Evolutionary conservation across 805 yeast species (phyloP), one percentile per base, ranked within the genome.

Genomic region (Wickerhamomyces bisporus): DNA sequence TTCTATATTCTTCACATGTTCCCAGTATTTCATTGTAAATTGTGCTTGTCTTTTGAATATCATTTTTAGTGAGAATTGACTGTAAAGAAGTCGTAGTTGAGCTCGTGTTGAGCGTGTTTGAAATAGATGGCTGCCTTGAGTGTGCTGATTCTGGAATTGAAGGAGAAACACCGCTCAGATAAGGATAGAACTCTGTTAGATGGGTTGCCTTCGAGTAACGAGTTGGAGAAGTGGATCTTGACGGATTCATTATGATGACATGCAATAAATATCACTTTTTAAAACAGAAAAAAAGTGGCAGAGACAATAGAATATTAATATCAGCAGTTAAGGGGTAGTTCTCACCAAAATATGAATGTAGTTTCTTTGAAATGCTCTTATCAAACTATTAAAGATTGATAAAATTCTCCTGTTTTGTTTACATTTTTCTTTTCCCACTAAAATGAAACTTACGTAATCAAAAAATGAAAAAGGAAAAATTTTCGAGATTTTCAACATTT

Each of bases 1-100:
- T 49, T 33, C 73, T 50, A 57, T 79, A 71, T 38, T 61, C 52
- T 18, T 57, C 60, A 10, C 81, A 74, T 34, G 77, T 71, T 3
- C 48, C 52, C 14, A 76, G 46, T 26, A 80, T 62, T 8, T 66
- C 66, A n/a, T 62, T 57, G 48, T 77, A 78, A 3, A 74, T 65
- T 10, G 59, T 62, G 10, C 73, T 57, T 1, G 80, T 75, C 24
- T 65, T 61, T 7, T 64, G 60, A 35, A 82, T 73, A 52, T 84
- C 93, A 26, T 68, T 67, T 29, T 75, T 66, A 1, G 86, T 77
- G 10, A 81, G 44, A 35, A 34, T 42, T 45, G 20, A 18, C 15
- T 21, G 20, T 21, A 20, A 6, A 16, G 31, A 9, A 9, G 15
- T 32, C 10, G 29, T 32, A 15, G 20, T 26, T n/a, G n/a, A 24